phyloP scores from a whole-genome alignment of 768 basidiomycete genomes.

The Coprinellus aureogranulatus region DNA sequence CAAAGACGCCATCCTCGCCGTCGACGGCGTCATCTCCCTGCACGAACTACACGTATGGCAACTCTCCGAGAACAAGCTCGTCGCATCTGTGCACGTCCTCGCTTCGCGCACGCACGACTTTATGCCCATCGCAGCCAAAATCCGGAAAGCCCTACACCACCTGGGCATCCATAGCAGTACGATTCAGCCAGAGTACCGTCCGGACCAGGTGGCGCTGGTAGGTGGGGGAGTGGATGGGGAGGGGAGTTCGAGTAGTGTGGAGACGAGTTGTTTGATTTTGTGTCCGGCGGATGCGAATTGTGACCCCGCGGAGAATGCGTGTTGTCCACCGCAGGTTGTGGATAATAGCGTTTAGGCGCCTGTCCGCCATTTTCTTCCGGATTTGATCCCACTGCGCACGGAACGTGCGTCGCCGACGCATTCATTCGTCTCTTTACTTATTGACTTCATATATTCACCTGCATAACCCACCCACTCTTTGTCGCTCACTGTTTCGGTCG shows the following conservation, averaged over 20 bases:
- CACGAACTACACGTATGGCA: slow-evolving; percentile 99
- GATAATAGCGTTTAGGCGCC: background rate
- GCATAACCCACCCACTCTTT: too few species aligned
- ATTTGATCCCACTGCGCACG: slow-evolving; percentile 7
- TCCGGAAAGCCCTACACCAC: slow-evolving; percentile 80
- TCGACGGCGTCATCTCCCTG: slow-evolving; percentile 82
- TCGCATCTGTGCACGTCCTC: slow-evolving; percentile 94
- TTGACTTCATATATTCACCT: too few species aligned
- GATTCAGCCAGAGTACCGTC: slow-evolving; percentile 84
- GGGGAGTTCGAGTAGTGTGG: slow-evolving; percentile 26
- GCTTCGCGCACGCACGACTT: slow-evolving; percentile 81
- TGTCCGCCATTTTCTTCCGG: background rate
- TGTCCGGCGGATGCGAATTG: slow-evolving; percentile 72
- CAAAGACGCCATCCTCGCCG: slow-evolving; percentile 71
- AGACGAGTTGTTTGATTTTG: slow-evolving; percentile 63
- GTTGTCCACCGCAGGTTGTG: slow-evolving; percentile 40
- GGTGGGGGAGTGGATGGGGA: too few species aligned
- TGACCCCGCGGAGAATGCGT: slow-evolving; percentile 66
- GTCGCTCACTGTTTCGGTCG: too few species aligned
- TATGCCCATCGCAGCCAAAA: slow-evolving; percentile 83
- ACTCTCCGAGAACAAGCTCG: slow-evolving; percentile 89
- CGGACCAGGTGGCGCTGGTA: background rate
- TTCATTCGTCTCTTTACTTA: too few species aligned
- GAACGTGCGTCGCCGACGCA: too few species aligned
- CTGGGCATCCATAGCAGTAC: slow-evolving; percentile 94